phyloP scores from a whole-genome alignment of 2,329 filamentous ascomycete species.

The Thelonectria olida region DNA sequence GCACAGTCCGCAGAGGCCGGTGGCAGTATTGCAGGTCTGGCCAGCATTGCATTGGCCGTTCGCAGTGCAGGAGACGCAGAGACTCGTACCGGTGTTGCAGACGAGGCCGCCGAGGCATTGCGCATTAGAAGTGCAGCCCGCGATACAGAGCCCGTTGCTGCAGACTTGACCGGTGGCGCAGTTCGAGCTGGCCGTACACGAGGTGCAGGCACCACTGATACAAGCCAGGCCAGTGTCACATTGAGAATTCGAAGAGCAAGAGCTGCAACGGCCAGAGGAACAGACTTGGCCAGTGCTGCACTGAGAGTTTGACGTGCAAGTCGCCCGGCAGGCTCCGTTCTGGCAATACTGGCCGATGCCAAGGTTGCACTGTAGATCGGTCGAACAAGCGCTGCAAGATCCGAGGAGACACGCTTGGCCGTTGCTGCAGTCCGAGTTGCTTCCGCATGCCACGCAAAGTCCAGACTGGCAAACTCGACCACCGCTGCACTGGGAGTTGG shows the following conservation, averaged over 20 bases:
- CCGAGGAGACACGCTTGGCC: constrained; percentile 18
- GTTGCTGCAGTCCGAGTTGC: constrained; percentile 12
- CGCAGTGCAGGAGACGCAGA: constrained; percentile 8
- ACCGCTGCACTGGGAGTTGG: constrained; percentile 15
- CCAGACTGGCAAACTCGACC: constrained; percentile 23
- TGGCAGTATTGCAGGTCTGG: neutral
- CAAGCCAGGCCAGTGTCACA: constrained; percentile 12
- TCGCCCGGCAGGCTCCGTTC: constrained; percentile 10
- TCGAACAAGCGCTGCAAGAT: constrained; percentile 15
- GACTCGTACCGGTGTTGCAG: neutral
- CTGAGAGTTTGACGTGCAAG: constrained; percentile 11
- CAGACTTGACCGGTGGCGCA: constrained; percentile 11
- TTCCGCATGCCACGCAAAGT: neutral
- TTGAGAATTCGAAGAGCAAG: constrained; percentile 3
- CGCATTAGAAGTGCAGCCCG: constrained; percentile 7
- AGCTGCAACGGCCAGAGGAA: constrained; percentile 8
- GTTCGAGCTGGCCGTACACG: neutral
- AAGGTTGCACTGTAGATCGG: constrained; percentile 10
- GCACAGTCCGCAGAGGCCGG: neutral
- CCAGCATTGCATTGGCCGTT: constrained; percentile 17
- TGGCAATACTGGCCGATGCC: constrained; percentile 20
- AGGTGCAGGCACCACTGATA: constrained; percentile 1
- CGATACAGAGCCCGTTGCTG: constrained; percentile 10
- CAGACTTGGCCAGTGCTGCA: constrained; percentile 24
- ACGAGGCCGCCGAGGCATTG: constrained; percentile 6